phyloP scores from a whole-genome alignment of 2,329 filamentous ascomycete species.

The Diaporthe helianthi region DNA sequence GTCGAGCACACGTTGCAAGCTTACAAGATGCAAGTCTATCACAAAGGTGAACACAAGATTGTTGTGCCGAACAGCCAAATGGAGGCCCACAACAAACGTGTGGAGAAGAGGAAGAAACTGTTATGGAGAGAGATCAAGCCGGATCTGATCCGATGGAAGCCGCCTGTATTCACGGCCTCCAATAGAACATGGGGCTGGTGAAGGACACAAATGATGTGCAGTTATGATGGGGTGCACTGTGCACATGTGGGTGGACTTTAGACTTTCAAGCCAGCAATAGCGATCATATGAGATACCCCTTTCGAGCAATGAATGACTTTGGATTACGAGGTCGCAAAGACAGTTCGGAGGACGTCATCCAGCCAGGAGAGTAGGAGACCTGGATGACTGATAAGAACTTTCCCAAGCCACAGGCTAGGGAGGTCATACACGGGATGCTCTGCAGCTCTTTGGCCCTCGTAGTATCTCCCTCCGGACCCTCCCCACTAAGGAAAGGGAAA shows the following conservation, averaged over 20 bases:
- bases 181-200: slow-evolving; percentile 96
- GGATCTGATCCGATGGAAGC: slow-evolving; percentile 88
- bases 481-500: background rate
- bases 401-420: background rate
- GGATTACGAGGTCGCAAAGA: background rate
- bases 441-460: background rate
- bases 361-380: slow-evolving; percentile 36
- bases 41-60: slow-evolving; percentile 96
- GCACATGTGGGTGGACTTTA: background rate
- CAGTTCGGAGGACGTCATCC: slow-evolving; percentile 35
- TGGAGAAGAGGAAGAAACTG: slow-evolving; percentile 83
- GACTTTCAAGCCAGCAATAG: slow-evolving; percentile 13
- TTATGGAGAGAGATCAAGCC: slow-evolving; percentile 79
- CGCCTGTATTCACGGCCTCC: slow-evolving; percentile 89
- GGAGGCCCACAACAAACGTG: slow-evolving; percentile 80
- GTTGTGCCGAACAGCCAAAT: slow-evolving; percentile 87
- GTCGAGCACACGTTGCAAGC: slow-evolving; percentile 95
- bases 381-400: slow-evolving; percentile 16
- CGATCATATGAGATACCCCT: slow-evolving; percentile 31
- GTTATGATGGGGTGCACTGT: background rate
- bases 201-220: background rate
- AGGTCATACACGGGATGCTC: background rate
- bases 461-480: background rate
- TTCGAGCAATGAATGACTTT: slow-evolving; percentile 25
- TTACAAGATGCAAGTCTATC: slow-evolving; percentile 93